Percentiles rank a stretch among this genome's conserved stretches.
Evolutionary conservation across 306 rosid genomes (phyloP).

Genomic region (Cotoneaster glaucophyllus): DNA sequence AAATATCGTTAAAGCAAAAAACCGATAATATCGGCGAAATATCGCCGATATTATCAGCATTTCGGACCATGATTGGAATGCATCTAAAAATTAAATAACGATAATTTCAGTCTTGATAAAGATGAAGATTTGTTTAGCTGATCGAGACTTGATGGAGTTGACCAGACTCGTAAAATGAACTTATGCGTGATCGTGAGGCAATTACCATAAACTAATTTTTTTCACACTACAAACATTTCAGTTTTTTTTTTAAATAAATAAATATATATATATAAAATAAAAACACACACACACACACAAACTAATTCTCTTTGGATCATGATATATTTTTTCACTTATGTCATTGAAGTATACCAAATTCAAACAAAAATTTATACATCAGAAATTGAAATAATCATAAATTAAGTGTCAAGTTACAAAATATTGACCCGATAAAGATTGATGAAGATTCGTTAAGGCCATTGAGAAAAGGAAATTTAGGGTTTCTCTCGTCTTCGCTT

Average conservation of each 20-base stretch:
- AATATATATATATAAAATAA: too few relatives aligned
- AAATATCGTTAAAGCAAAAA: too few relatives aligned
- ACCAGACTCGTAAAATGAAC: too few relatives aligned
- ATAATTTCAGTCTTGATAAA: too few relatives aligned
- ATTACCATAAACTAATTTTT: background rate
- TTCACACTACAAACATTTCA: background rate
- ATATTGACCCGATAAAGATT: background rate
- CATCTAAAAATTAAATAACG: too few relatives aligned
- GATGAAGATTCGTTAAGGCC: background rate
- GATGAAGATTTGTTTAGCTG: too few relatives aligned
- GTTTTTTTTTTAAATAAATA: too few relatives aligned
- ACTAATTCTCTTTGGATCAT: background rate
- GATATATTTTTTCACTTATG: background rate
- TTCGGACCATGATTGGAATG: background rate
- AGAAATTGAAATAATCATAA: too few relatives aligned
- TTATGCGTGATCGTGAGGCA: background rate
- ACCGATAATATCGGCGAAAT: too few relatives aligned
- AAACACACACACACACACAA: background rate
- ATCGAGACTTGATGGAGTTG: background rate
- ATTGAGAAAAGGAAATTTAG: background rate
- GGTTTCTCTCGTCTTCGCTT: accelerated
- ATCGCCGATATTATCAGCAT: too few relatives aligned
- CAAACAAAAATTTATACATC: background rate
- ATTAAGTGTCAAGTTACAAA: background rate
- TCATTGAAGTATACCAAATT: background rate